phyloP scores from a whole-genome alignment of 352 stramenopile species.

The Phytophthora boehmeriae region DNA sequence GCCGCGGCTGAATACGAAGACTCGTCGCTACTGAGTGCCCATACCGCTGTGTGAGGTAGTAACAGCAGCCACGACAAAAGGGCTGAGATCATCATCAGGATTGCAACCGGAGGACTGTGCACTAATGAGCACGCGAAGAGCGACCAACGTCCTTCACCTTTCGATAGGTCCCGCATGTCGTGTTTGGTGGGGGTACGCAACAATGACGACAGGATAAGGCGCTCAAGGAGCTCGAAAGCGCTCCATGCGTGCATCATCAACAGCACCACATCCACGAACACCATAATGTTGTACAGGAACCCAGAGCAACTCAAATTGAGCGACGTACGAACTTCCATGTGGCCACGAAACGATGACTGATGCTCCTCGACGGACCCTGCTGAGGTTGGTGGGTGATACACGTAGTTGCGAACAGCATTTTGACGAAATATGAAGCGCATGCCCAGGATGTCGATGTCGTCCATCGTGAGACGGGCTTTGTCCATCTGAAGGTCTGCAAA shows the following conservation, averaged over 20 bases:
- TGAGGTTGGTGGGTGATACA: constrained; percentile 6
- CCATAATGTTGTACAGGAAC: constrained; percentile 54
- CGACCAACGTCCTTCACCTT: constrained; percentile 26
- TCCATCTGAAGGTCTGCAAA: constrained; percentile 41
- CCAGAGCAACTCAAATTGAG: constrained; percentile 59
- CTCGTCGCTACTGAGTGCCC: constrained; percentile 35
- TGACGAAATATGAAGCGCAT: constrained; percentile 51
- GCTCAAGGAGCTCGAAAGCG: constrained; percentile 28
- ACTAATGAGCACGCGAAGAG: constrained; percentile 49
- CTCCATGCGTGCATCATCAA: constrained; percentile 40
- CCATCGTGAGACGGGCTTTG: constrained; percentile 51
- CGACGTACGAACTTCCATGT: constrained; percentile 25
- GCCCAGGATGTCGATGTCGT: constrained; percentile 46
- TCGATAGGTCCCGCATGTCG: constrained; percentile 22
- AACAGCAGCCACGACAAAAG: constrained; percentile 66
- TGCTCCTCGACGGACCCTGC: not conserved
- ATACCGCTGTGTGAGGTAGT: constrained; percentile 56
- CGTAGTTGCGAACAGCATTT: constrained; percentile 42
- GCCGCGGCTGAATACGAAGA: constrained; percentile 31
- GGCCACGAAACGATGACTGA: constrained; percentile 9
- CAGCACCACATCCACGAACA: constrained; percentile 37
- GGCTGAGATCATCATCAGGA: constrained; percentile 33
- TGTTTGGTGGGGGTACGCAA: constrained; percentile 19
- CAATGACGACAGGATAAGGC: constrained; percentile 24
- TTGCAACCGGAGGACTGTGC: constrained; percentile 42